phyloP scores from a whole-genome alignment of 441 rosid species.

The Pelargonium fulgidum region DNA sequence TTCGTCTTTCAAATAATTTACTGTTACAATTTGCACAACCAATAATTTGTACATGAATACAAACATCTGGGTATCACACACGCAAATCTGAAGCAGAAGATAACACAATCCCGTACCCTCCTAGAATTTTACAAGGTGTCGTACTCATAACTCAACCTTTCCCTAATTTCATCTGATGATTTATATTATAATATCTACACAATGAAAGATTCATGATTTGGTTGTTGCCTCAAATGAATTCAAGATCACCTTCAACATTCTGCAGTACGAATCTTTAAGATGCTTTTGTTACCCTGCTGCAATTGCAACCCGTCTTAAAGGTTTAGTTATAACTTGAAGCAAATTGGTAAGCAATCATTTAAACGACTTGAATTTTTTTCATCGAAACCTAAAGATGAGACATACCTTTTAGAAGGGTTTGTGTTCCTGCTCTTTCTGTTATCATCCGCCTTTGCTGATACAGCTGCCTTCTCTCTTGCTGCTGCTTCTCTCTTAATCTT shows the following conservation, averaged over 20 bases:
- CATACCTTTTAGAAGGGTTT: constrained; percentile 44
- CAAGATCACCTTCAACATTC: constrained; percentile 16
- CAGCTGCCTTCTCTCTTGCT: constrained; percentile 54
- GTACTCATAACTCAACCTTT: not conserved
- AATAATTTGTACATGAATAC: constrained; percentile 10
- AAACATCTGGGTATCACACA: constrained; percentile 21
- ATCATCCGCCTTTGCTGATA: constrained; percentile 33
- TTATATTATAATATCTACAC: constrained; percentile 24
- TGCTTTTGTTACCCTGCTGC: constrained; percentile 26
- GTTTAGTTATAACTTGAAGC: not conserved
- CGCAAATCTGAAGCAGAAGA: constrained; percentile 20
- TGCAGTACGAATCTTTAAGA: constrained; percentile 25
- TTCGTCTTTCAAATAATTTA: not conserved
- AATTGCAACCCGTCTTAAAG: constrained; percentile 13
- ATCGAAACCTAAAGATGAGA: not conserved
- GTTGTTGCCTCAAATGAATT: constrained; percentile 31
- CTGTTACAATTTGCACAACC: not conserved
- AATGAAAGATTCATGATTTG: constrained; percentile 22
- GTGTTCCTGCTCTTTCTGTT: constrained; percentile 30
- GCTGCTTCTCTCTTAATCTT: constrained; percentile 71
- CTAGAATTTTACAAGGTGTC: constrained; percentile 16
- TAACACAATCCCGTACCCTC: constrained; percentile 17
- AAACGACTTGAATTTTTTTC: too few species aligned
- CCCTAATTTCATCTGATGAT: not conserved
- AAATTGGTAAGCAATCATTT: not conserved